A percentile compares a stretch with the other conserved stretches of the same genome.
These are phyloP conservation scores for Trichoderma sp. DNA, from an alignment of 2,329 filamentous ascomycete genomes.

Conservation along the genomic window DNA sequence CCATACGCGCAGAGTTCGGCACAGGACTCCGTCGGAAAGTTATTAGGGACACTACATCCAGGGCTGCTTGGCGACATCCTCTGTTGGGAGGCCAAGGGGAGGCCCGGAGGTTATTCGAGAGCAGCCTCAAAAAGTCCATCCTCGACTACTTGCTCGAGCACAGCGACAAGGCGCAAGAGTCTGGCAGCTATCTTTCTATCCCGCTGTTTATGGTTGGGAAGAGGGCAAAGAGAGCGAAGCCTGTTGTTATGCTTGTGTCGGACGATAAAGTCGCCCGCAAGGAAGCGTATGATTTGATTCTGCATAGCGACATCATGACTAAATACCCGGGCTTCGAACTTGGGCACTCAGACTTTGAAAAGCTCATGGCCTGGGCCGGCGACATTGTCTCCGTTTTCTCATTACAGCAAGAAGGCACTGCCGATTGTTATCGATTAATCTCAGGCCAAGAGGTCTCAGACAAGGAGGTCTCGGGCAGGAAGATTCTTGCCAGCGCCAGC, in stretches of 20 bases:
- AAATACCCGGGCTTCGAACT: not conserved
- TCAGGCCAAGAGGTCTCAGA: not conserved
- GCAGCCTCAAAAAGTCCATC: not conserved
- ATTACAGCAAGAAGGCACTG: not conserved
- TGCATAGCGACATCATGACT: not conserved
- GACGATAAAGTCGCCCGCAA: not conserved
- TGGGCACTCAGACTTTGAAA: not conserved
- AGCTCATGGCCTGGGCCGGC: not conserved
- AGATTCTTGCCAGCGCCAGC: constrained; percentile 62
- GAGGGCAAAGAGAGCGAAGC: not conserved
- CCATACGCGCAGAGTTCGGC: not conserved
- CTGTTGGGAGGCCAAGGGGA: not conserved
- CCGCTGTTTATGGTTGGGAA: not conserved
- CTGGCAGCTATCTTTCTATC: not conserved
- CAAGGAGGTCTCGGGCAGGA: constrained; percentile 45
- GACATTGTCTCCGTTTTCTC: not conserved
- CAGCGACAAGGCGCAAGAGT: not conserved
- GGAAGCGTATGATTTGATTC: not conserved
- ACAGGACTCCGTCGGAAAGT: not conserved
- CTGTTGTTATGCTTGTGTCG: not conserved
- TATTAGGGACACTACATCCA: not conserved
- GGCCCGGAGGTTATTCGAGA: not conserved
- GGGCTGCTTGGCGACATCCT: not conserved
- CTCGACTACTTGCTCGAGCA: not conserved
- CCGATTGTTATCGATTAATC: not conserved